phyloP scores from a whole-genome alignment of 495 filamentous ascomycete genomes.

The Parachaetomium inaequale region DNA sequence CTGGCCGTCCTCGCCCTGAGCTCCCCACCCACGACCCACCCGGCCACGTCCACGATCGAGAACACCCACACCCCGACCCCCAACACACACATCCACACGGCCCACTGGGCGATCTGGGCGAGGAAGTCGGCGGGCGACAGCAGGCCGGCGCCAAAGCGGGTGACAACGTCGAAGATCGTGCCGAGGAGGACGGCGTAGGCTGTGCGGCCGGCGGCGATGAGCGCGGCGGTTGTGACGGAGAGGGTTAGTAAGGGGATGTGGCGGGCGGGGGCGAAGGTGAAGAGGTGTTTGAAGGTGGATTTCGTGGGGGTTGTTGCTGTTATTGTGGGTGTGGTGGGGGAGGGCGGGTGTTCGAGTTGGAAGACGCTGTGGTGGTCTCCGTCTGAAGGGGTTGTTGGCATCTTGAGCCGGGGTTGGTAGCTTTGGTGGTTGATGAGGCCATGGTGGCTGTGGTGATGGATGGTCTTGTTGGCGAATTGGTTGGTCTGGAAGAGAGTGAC shows the following conservation, averaged over 20 bases:
- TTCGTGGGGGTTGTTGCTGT: slow-evolving; percentile 12
- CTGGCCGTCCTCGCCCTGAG: slow-evolving; percentile 67
- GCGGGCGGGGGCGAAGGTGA: slow-evolving; percentile 64
- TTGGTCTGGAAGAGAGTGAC: background rate
- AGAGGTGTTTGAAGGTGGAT: slow-evolving; percentile 50
- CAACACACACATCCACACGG: slow-evolving; percentile 55
- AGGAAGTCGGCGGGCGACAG: slow-evolving; percentile 51
- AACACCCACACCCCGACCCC: slow-evolving; percentile 62
- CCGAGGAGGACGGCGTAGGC: slow-evolving; percentile 69
- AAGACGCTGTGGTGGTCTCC: background rate
- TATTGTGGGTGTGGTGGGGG: background rate
- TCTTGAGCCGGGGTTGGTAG: background rate
- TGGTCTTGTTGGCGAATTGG: background rate
- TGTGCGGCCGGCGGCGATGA: slow-evolving; percentile 61
- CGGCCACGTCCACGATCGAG: slow-evolving; percentile 58
- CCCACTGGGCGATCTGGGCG: slow-evolving; percentile 53
- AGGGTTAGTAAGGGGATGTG: slow-evolving; percentile 54
- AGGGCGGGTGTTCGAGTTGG: slow-evolving; percentile 1
- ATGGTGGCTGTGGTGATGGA: background rate
- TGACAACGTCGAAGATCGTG: slow-evolving; percentile 67
- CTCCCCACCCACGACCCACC: slow-evolving; percentile 77
- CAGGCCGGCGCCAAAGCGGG: slow-evolving; percentile 58
- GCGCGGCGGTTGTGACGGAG: slow-evolving; percentile 52
- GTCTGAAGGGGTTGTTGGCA: background rate
- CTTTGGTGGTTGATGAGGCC: background rate